Conservation (phyloP, 805 yeast species). For the Millerago galiae region DNA sequence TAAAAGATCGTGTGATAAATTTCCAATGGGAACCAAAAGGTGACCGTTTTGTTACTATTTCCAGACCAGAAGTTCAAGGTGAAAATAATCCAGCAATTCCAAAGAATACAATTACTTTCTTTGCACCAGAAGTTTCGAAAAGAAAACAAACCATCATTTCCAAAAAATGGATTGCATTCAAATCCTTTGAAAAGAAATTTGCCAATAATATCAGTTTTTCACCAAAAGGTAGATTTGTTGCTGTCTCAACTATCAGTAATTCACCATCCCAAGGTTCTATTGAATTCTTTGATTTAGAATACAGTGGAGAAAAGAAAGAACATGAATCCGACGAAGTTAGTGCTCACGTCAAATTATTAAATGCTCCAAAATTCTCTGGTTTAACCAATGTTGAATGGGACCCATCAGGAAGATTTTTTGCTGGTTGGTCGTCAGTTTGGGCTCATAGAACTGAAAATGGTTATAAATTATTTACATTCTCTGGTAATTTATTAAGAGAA, state of each 20-base stretch:
- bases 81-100: conserved; percentile 53
- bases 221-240: conserved; percentile 86
- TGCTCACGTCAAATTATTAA: conserved; percentile 34
- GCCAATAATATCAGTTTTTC: conserved; percentile 78
- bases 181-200: conserved; percentile 53
- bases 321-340: conserved; percentile 32
- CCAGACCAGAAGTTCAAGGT: conserved; percentile 45
- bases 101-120: conserved; percentile 68
- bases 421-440: conserved; percentile 85
- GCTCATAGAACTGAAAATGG: conserved; percentile 85
- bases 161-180: conserved; percentile 53
- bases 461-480: conserved; percentile 77
- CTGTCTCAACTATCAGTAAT: conserved; percentile 39
- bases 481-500: conserved; percentile 70
- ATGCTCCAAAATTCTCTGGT: conserved; percentile 61
- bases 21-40: conserved; percentile 96
- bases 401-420: conserved; percentile 87
- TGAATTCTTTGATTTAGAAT: conserved; percentile 83
- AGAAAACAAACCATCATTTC: conserved; percentile 38
- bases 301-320: conserved; percentile 58
- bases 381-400: conserved; percentile 89
- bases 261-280: conserved; percentile 52
- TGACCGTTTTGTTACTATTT: conserved; percentile 77
- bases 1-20: conserved; percentile 79
- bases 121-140: conserved; percentile 61